Evolutionary conservation across 768 basidiomycete genomes (phyloP), one percentile per base, ranked within the genome.

Genomic region (Boletus sp.): DNA sequence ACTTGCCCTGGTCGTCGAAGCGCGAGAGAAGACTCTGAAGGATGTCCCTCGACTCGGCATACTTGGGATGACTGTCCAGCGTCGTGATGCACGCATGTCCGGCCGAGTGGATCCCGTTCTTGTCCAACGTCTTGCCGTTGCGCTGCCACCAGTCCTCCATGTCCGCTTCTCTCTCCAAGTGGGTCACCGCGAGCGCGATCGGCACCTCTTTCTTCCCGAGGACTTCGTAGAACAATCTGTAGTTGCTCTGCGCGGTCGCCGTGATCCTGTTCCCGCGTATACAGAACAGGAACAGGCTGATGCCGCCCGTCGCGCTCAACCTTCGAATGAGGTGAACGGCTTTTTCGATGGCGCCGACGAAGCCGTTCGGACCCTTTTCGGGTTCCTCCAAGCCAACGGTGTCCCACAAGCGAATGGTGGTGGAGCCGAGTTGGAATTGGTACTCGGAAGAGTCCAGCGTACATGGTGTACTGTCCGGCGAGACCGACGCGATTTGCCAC

Each of bases 201-300:
- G 78, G 77, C 7, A 79, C 78, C 15, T 70, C 56, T 14, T 67
- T 61, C 39, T 71, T 65, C 17, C 72, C 70, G 0, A 73, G 56
- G 4, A 67, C 54, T 14, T 67, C 66, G 52, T 67, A 67, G 20
- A 67, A 67, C 41, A 68, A 44, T 2, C 63, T 33, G 11, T 67
- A 68, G 42, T 66, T 66, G 60, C 65, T 65, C 47, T 67, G 66
- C 1, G 61, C 55, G 3, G 64, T 67, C 32, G 61, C 61, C 7
- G 66, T 67, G 30, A 78, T 67, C 57, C 76, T 64, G 15, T 75
- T 73, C 1, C 71, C 75, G 12, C 75, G 73, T 44, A 79, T 74
- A 39, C 73, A 73, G 57, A 71, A 78, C 15, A 79, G 47, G 3
- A 80, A 73, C 5, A 80, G 70, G 60, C 64, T 74, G 51, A 79